phyloP scores from a whole-genome alignment of 495 filamentous ascomycete genomes.

The Neurospora tetraspora region DNA sequence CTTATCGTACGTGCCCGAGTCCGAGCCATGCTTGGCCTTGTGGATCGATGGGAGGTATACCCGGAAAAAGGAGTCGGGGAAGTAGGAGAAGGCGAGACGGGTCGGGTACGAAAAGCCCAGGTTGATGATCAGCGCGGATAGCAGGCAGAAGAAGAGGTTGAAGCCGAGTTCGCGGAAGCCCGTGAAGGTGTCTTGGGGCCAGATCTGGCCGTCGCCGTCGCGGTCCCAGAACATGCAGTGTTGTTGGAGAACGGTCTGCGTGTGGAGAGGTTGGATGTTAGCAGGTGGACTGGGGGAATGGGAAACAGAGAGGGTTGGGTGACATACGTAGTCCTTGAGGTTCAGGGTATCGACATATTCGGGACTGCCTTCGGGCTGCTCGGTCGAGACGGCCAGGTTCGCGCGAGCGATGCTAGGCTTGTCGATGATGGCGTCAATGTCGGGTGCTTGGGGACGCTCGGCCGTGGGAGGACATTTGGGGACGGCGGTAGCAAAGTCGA shows the following conservation, averaged over 20 bases:
- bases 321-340: slow-evolving; percentile 2
- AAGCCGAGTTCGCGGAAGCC: slow-evolving; percentile 46
- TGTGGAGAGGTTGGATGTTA: slow-evolving; percentile 2
- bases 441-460: slow-evolving; percentile 8
- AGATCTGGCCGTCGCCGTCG: slow-evolving; percentile 39
- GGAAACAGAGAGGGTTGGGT: too few species aligned
- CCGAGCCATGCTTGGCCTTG: slow-evolving; percentile 48
- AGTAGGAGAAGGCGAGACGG: slow-evolving; percentile 30
- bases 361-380: slow-evolving; percentile 23
- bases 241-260: slow-evolving; percentile 37
- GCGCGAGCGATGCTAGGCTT: slow-evolving; percentile 22
- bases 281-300: background rate
- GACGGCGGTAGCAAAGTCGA: slow-evolving; percentile 5
- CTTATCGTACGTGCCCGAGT: slow-evolving; percentile 40
- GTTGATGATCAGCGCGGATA: slow-evolving; percentile 39
- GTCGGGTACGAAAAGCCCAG: slow-evolving; percentile 43
- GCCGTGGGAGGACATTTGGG: background rate
- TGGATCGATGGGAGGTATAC: slow-evolving; percentile 40
- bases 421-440: slow-evolving; percentile 4
- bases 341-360: background rate
- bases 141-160: slow-evolving; percentile 32
- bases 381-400: slow-evolving; percentile 24
- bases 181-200: slow-evolving; percentile 40
- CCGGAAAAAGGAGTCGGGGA: slow-evolving; percentile 33
- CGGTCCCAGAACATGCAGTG: slow-evolving; percentile 44